Conservation (phyloP, 345 rosid species). For the Psidium friedrichsthalianum region DNA sequence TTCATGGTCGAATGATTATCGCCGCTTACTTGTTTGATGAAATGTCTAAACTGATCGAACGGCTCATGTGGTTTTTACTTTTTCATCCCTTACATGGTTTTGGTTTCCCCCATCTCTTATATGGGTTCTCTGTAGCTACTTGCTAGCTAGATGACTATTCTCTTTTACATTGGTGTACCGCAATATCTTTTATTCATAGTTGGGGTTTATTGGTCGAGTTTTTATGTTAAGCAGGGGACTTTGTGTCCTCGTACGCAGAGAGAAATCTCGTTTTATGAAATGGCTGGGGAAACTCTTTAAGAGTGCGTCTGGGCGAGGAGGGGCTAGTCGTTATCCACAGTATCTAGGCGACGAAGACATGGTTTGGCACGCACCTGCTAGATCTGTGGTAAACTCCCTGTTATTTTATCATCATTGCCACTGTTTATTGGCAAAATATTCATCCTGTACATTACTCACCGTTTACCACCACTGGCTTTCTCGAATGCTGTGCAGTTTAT, state of each 20-base stretch:
- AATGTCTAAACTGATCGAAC: not conserved
- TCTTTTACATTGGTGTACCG: not conserved
- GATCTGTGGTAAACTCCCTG: slow-evolving; percentile 41
- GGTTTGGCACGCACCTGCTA: slow-evolving; percentile 55
- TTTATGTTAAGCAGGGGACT: slow-evolving; percentile 52
- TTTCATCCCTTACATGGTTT: not conserved
- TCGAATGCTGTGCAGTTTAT: not conserved
- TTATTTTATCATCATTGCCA: not conserved
- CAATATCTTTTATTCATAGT: not conserved
- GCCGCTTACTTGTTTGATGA: not conserved
- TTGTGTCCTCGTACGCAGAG: slow-evolving; percentile 59
- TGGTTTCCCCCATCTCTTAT: not conserved
- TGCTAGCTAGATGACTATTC: not conserved
- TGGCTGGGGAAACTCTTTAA: slow-evolving; percentile 90
- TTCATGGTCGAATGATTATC: not conserved
- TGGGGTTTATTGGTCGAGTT: not conserved
- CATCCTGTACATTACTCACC: not conserved
- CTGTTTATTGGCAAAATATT: not conserved
- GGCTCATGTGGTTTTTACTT: not conserved
- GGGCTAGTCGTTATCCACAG: slow-evolving; percentile 40
- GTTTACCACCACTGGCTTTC: not conserved
- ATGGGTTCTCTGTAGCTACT: not conserved
- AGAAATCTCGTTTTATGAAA: slow-evolving; percentile 79
- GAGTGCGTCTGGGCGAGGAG: slow-evolving; percentile 34
- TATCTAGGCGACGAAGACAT: slow-evolving; percentile 73